phyloP scores from a whole-genome alignment of 2,329 filamentous ascomycete species.

The Pseudogymnoascus sp. region DNA sequence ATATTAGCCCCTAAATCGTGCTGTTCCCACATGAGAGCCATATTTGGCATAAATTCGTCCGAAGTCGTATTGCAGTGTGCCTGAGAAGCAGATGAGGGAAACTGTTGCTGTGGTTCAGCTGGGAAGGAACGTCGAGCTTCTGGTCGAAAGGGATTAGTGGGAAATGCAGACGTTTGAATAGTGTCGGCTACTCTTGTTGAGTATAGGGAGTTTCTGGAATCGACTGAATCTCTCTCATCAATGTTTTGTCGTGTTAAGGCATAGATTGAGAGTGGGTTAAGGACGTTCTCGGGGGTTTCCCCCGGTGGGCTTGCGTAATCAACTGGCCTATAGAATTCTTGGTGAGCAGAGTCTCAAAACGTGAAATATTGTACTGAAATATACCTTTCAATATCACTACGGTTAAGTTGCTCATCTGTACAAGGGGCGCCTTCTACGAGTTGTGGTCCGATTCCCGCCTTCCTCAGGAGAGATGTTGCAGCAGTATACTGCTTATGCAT shows the following conservation, averaged over 20 bases:
- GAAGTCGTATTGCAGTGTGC: background rate
- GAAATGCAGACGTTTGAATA: background rate
- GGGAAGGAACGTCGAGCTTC: background rate
- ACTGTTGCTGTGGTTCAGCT: background rate
- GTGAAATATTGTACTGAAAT: background rate
- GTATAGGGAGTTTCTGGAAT: constrained; percentile 12
- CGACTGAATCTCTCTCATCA: constrained; percentile 21
- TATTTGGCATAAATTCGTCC: background rate
- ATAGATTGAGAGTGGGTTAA: constrained; percentile 23
- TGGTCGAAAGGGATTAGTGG: background rate
- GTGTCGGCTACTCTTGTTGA: background rate
- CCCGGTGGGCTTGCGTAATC: constrained; percentile 13
- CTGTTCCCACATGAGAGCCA: constrained; percentile 6
- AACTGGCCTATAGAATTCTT: background rate
- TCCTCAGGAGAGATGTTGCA: constrained; percentile 11
- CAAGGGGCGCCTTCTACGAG: constrained; percentile 7
- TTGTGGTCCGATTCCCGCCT: constrained; percentile 8
- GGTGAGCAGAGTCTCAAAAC: background rate
- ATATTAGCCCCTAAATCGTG: background rate
- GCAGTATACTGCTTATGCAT: background rate
- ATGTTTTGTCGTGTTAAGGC: constrained; percentile 23
- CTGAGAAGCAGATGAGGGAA: background rate
- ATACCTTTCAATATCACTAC: constrained; percentile 2
- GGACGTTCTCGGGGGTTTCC: constrained; percentile 21
- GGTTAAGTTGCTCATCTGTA: background rate